Conservation (phyloP, 192 early-diverging fungal genomes). For the Cetraspora pellucida region DNA sequence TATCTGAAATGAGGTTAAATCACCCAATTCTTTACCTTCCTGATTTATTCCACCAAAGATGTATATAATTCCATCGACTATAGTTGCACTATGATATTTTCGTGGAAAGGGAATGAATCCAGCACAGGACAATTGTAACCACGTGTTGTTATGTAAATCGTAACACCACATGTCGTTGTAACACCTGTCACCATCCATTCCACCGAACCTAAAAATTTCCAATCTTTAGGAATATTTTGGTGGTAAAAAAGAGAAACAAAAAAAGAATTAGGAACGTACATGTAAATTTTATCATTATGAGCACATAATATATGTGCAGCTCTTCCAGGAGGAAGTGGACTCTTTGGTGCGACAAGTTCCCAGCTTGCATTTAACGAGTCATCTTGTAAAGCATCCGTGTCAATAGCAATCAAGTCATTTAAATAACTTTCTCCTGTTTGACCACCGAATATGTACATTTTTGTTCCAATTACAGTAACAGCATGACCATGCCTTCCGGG, state of each 20-base stretch:
- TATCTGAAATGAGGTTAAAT: slow-evolving; percentile 56
- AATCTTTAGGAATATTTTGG: background rate
- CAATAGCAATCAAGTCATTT: slow-evolving; percentile 51
- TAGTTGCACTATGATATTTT: slow-evolving; percentile 37
- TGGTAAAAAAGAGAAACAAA: background rate
- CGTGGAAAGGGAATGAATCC: slow-evolving; percentile 52
- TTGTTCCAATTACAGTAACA: slow-evolving; percentile 45
- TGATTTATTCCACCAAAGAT: slow-evolving; percentile 55
- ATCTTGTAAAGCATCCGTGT: slow-evolving; percentile 37
- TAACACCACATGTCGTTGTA: slow-evolving; percentile 63
- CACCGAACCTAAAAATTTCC: slow-evolving; percentile 51
- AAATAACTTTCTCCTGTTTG: slow-evolving; percentile 46
- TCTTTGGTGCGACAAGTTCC: slow-evolving; percentile 24
- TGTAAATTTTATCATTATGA: slow-evolving; percentile 33
- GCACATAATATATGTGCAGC: slow-evolving; percentile 24
- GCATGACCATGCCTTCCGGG: slow-evolving; percentile 44
- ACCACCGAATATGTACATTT: slow-evolving; percentile 58
- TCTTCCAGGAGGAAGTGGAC: slow-evolving; percentile 23
- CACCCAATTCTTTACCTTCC: slow-evolving; percentile 48
- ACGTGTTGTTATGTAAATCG: slow-evolving; percentile 44
- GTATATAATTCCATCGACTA: slow-evolving; percentile 56
- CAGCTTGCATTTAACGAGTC: background rate
- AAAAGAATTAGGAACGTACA: slow-evolving; percentile 9
- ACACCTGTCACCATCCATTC: slow-evolving; percentile 48
- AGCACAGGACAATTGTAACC: slow-evolving; percentile 45